phyloP scores from a whole-genome alignment of 768 basidiomycete species.

The Artomyces pyxidatus region DNA sequence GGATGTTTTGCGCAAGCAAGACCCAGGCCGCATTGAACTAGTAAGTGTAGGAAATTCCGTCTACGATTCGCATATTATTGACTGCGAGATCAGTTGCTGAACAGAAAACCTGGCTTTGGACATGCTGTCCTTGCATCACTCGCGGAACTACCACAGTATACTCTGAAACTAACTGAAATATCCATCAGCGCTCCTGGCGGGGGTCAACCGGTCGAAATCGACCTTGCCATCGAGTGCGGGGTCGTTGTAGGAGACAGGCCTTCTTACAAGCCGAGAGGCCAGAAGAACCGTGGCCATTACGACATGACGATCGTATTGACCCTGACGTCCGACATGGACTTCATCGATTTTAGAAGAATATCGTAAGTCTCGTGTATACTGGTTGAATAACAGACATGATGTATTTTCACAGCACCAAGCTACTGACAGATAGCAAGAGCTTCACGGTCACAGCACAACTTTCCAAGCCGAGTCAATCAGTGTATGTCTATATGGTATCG shows the following conservation, averaged over 20 bases:
- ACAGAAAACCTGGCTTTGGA: conserved; percentile 29
- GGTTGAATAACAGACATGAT: conserved; percentile 1
- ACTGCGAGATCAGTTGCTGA: conserved; percentile 9
- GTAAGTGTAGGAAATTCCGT: conserved; percentile 35
- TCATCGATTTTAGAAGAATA: conserved; percentile 75
- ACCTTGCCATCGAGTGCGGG: conserved; percentile 51
- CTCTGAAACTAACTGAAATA: conserved; percentile 41
- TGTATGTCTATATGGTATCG: conserved; percentile 31
- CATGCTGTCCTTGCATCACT: conserved; percentile 53
- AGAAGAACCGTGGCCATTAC: conserved; percentile 38
- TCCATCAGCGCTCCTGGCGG: conserved; percentile 34
- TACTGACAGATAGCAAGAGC: conserved; percentile 46
- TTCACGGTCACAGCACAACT: conserved; percentile 56
- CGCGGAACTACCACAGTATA: conserved; percentile 60
- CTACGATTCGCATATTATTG: no score
- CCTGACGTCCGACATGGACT: conserved; percentile 64
- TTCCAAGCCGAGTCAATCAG: conserved; percentile 62
- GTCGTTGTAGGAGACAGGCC: conserved; percentile 27
- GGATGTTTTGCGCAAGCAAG: conserved; percentile 43
- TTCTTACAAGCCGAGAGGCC: conserved; percentile 23
- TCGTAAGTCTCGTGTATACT: conserved; percentile 34
- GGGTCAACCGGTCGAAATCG: conserved; percentile 45
- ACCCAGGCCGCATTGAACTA: conserved; percentile 54
- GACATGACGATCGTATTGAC: conserved; percentile 71
- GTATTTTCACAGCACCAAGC: conserved; percentile 48